A percentile compares a stretch with the other conserved stretches of the same genome.
These are phyloP conservation scores for Priceomyces castillae DNA, from an alignment of 805 yeast genomes.

Conservation along the genomic window DNA sequence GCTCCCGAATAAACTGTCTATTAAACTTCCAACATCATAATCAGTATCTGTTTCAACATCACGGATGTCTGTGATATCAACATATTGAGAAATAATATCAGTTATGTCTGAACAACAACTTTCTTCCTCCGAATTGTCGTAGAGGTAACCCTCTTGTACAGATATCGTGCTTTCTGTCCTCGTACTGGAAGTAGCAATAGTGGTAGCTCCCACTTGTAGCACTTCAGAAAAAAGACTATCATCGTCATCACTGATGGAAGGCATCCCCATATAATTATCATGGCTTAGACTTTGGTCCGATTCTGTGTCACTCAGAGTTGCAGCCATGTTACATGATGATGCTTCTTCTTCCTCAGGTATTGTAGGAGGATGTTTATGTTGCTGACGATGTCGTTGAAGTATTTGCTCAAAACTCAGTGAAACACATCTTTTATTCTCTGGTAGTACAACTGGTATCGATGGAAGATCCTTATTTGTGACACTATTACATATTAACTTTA, in stretches of 20 bases:
- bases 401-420: slow-evolving; percentile 3
- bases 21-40: slow-evolving; percentile 7
- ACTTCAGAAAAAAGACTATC: slow-evolving; percentile 4
- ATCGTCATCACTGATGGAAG: not conserved
- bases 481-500: not conserved
- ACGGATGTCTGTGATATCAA: slow-evolving; percentile 2
- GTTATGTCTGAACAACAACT: not conserved
- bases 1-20: slow-evolving; percentile 11
- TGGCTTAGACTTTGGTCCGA: not conserved
- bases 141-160: not conserved
- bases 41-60: not conserved
- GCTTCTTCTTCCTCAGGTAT: not conserved
- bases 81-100: not conserved
- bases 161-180: not conserved
- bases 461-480: slow-evolving; percentile 1
- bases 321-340: not conserved
- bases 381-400: not conserved
- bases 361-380: not conserved
- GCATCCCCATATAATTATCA: not conserved
- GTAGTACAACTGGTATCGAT: not conserved
- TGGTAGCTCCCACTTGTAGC: not conserved
- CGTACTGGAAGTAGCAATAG: not conserved
- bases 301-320: not conserved
- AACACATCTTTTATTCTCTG: slow-evolving; percentile 3
- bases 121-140: not conserved